Evolutionary conservation across 768 basidiomycete genomes (phyloP).

Genomic region (Podaxis sp.): DNA sequence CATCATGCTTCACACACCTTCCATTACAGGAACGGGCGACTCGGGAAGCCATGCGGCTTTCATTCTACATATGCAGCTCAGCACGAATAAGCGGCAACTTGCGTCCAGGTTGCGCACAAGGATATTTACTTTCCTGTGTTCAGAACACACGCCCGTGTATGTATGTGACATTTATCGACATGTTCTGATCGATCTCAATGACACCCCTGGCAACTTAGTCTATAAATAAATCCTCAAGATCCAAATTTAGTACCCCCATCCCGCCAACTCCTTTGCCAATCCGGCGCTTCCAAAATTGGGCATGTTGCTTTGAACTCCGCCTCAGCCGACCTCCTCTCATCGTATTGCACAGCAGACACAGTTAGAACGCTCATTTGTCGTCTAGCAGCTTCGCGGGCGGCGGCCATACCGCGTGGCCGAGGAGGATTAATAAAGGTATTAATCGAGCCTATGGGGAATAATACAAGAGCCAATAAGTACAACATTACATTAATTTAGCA

Average conservation of each 20-base stretch:
- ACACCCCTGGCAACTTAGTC: slow-evolving; percentile 5
- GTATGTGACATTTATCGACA: background rate
- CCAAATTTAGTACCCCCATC: background rate
- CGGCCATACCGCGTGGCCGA: background rate
- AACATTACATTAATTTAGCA: background rate
- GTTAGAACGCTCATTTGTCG: background rate
- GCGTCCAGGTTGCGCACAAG: background rate
- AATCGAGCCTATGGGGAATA: background rate
- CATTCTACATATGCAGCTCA: background rate
- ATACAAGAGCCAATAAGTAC: background rate
- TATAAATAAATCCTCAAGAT: background rate
- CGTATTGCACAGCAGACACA: background rate
- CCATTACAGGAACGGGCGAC: background rate
- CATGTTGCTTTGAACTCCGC: background rate
- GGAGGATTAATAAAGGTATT: background rate
- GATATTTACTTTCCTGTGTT: background rate
- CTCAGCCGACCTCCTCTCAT: background rate
- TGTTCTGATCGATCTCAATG: background rate
- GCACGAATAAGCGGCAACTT: background rate
- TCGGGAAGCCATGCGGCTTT: background rate
- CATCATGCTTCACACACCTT: background rate
- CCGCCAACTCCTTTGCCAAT: background rate
- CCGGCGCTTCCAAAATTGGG: background rate
- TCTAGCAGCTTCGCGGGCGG: background rate
- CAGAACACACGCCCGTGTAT: background rate